These are phyloP conservation scores for Neobulgaria alba DNA, from an alignment of 2,329 filamentous ascomycete species.

Conservation along the genomic window DNA sequence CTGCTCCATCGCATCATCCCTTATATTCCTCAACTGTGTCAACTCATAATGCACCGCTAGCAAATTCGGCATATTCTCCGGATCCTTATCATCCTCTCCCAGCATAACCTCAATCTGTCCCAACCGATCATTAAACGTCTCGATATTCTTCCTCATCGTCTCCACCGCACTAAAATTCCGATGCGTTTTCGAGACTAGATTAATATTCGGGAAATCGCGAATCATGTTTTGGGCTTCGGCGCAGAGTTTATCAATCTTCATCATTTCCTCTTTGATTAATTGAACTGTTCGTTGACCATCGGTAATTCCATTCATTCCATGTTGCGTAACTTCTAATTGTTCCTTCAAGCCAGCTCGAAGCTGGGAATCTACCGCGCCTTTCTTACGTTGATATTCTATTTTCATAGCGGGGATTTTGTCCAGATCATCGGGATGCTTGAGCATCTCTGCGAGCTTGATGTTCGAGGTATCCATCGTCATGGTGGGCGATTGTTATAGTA, in stretches of 20 bases:
- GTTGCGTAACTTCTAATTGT: constrained; percentile 89
- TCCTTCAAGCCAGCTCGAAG: constrained; percentile 81
- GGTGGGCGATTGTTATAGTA: constrained; percentile 2
- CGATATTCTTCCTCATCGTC: constrained; percentile 84
- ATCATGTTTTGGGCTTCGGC: constrained; percentile 97
- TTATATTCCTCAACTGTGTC: constrained; percentile 83
- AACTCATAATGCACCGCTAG: constrained; percentile 86
- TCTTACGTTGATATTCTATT: constrained; percentile 89
- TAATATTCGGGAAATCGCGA: constrained; percentile 89
- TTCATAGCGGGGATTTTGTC: constrained; percentile 90
- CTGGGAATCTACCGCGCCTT: constrained; percentile 81
- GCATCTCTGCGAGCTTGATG: constrained; percentile 75
- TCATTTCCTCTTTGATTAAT: constrained; percentile 95
- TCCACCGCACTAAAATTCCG: constrained; percentile 92
- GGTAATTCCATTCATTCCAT: constrained; percentile 79
- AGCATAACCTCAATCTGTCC: constrained; percentile 70
- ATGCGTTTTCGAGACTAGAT: constrained; percentile 86
- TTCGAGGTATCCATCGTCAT: constrained; percentile 29
- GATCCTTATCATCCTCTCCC: constrained; percentile 72
- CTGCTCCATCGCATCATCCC: constrained; percentile 94
- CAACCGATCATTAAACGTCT: constrained; percentile 75
- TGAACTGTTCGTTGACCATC: constrained; percentile 89
- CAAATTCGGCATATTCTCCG: constrained; percentile 86
- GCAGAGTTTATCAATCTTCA: constrained; percentile 95
- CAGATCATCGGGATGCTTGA: constrained; percentile 92